Conservation (phyloP, 164 flowering plant species). For the Pachysandra terminalis region DNA sequence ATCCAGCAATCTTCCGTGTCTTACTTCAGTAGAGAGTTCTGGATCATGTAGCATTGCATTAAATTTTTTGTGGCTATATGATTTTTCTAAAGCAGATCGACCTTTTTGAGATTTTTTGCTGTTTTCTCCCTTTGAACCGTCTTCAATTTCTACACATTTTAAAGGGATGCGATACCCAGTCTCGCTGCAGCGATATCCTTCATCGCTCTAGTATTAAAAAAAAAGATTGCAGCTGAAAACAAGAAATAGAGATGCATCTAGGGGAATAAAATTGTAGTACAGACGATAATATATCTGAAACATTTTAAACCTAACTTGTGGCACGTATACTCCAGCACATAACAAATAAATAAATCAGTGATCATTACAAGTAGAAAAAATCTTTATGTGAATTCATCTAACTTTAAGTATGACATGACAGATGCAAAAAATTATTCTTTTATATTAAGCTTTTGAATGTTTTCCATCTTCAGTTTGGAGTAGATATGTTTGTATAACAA, state of each 20-base stretch:
- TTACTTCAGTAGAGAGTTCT: conserved; percentile 16
- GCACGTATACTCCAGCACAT: too few species aligned
- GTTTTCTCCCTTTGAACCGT: conserved; percentile 24
- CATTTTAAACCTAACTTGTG: too few species aligned
- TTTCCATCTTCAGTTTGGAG: too few species aligned
- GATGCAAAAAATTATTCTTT: too few species aligned
- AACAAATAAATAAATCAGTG: too few species aligned
- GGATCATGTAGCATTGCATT: conserved; percentile 14
- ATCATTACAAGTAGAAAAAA: too few species aligned
- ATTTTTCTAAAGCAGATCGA: conserved; percentile 40
- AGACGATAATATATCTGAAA: not conserved
- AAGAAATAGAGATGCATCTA: not conserved
- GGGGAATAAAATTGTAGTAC: not conserved
- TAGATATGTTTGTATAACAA: too few species aligned
- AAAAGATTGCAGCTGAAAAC: not conserved
- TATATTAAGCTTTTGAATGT: too few species aligned
- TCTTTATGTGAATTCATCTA: too few species aligned
- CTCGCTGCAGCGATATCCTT: conserved; percentile 83
- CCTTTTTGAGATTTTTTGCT: conserved; percentile 30
- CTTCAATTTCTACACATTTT: conserved; percentile 49
- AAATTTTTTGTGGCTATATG: conserved; percentile 10
- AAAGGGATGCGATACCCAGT: conserved; percentile 91
- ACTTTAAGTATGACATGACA: too few species aligned
- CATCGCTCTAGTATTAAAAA: conserved; percentile 46
- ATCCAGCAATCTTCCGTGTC: conserved; percentile 39